Conservation (phyloP, 768 basidiomycete genomes). For the Cystofilobasidium bisporidii region DNA sequence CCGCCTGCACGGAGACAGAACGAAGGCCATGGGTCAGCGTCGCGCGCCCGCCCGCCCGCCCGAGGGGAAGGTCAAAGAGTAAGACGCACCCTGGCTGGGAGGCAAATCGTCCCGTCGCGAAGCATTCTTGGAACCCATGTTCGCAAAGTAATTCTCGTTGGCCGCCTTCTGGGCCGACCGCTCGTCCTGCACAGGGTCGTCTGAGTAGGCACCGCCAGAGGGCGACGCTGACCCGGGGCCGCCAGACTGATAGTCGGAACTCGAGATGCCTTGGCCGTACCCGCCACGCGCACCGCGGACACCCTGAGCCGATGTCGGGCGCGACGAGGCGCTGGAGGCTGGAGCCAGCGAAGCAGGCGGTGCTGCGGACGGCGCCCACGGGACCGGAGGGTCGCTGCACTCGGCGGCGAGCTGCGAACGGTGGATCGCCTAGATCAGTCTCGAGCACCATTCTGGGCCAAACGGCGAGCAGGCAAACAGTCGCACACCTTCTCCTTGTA, state of each 20-base stretch:
- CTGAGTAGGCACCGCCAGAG: conserved; percentile 30
- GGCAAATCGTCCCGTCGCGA: conserved; percentile 65
- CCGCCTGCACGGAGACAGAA: conserved; percentile 43
- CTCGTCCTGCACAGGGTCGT: conserved; percentile 31
- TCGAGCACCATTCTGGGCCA: too few species aligned
- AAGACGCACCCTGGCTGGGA: conserved; percentile 70
- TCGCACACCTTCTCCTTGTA: conserved; percentile 75
- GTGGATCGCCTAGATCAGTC: not conserved
- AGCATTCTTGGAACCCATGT: conserved; percentile 72
- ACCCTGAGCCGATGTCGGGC: conserved; percentile 66
- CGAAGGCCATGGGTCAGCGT: not conserved
- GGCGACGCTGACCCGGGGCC: conserved; percentile 54
- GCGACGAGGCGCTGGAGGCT: conserved; percentile 43
- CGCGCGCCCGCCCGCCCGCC: too few species aligned
- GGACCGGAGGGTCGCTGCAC: conserved; percentile 53
- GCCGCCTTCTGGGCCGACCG: conserved; percentile 55
- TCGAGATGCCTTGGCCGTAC: conserved; percentile 39
- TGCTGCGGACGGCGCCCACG: conserved; percentile 69
- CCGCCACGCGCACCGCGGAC: conserved; percentile 78
- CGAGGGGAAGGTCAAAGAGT: too few species aligned
- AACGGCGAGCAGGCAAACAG: too few species aligned
- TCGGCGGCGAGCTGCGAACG: conserved; percentile 68
- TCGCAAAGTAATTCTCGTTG: conserved; percentile 81
- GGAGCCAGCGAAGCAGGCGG: conserved; percentile 44
- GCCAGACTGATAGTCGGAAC: conserved; percentile 39